Evolutionary conservation across 2,329 filamentous ascomycete species (phyloP).

Genomic region (Paraphoma sp.): DNA sequence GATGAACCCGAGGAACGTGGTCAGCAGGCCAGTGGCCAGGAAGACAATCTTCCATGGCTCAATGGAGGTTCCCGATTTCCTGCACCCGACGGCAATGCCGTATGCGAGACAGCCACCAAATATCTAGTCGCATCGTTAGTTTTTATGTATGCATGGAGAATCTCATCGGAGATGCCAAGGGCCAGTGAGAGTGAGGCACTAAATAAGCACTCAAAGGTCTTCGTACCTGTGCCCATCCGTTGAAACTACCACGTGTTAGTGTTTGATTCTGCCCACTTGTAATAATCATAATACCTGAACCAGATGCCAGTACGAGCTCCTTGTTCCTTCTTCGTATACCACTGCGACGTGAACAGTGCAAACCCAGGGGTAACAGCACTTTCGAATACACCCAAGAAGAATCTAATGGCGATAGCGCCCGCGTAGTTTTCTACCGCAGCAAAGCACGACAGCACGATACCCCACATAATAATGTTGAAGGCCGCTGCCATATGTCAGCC

Average conservation of each 20-base stretch:
- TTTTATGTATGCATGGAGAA: not conserved
- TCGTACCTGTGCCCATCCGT: slow-evolving; percentile 61
- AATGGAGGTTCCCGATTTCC: slow-evolving; percentile 62
- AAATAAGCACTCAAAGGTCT: slow-evolving; percentile 1
- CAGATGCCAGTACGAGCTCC: slow-evolving; percentile 68
- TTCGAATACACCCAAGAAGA: slow-evolving; percentile 73
- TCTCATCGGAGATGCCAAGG: too few species aligned
- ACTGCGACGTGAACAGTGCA: slow-evolving; percentile 71
- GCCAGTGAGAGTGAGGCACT: not conserved
- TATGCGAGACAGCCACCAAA: slow-evolving; percentile 69
- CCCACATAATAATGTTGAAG: slow-evolving; percentile 70
- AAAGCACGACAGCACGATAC: slow-evolving; percentile 66
- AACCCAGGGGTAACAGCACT: slow-evolving; percentile 73
- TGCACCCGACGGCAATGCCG: slow-evolving; percentile 65
- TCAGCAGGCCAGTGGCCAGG: slow-evolving; percentile 54
- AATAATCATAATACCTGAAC: slow-evolving; percentile 52
- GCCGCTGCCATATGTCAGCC: slow-evolving; percentile 48
- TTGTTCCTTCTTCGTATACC: slow-evolving; percentile 76
- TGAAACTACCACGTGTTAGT: slow-evolving; percentile 56
- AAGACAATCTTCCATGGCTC: slow-evolving; percentile 70
- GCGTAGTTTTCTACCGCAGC: slow-evolving; percentile 67
- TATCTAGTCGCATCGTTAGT: slow-evolving; percentile 45
- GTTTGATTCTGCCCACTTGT: not conserved
- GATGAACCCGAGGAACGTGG: slow-evolving; percentile 48
- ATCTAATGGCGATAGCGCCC: slow-evolving; percentile 68